Conservation (phyloP, 176 grass and related monocot species). For the Urochloa ruziziensis region DNA sequence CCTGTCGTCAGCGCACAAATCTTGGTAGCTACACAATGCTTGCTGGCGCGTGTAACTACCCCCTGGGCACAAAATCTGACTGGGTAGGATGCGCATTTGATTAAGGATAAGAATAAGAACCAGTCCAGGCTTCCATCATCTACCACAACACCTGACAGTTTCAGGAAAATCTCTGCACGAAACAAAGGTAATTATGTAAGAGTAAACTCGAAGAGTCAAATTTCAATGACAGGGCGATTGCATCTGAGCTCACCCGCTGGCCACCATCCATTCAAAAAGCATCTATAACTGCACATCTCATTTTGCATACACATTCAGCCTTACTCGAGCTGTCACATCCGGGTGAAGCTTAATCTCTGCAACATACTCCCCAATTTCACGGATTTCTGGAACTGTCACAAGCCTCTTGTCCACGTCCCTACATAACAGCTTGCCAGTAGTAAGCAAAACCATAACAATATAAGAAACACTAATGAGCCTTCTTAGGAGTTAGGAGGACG, state of each 20-base stretch:
- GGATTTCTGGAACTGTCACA: constrained; percentile 79
- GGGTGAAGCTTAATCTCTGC: constrained; percentile 91
- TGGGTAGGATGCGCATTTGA: neutral
- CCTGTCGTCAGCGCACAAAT: no score
- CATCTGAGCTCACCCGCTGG: neutral
- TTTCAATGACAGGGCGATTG: neutral
- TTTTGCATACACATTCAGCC: constrained; percentile 68
- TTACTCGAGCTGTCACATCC: constrained; percentile 74
- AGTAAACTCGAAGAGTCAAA: neutral
- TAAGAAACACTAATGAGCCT: neutral
- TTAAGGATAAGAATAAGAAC: neutral
- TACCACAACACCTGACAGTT: neutral
- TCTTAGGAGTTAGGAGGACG: neutral
- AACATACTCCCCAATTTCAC: constrained; percentile 79
- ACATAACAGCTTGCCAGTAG: neutral
- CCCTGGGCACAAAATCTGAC: constrained; percentile 2
- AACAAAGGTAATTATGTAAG: neutral
- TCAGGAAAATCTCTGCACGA: constrained; percentile 31
- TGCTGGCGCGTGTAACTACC: no score
- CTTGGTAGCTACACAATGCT: no score
- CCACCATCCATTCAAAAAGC: neutral
- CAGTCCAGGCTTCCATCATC: neutral
- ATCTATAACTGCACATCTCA: constrained; percentile 13
- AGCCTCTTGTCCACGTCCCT: constrained; percentile 79
- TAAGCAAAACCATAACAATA: constrained; percentile 19